phyloP scores from a whole-genome alignment of 2,329 filamentous ascomycete species.

The Metarhizium anisopliae region DNA sequence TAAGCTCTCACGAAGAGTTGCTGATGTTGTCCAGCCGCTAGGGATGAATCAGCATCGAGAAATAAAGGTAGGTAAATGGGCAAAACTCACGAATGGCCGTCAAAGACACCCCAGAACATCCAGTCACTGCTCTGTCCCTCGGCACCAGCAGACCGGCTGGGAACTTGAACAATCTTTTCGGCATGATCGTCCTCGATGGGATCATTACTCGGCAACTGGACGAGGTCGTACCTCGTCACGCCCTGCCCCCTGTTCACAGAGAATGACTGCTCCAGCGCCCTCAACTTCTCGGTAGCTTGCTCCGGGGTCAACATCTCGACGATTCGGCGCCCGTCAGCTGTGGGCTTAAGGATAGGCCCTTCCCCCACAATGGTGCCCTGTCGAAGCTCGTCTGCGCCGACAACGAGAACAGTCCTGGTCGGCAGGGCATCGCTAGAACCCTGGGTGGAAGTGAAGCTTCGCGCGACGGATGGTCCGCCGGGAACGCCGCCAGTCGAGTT shows the following conservation, averaged over 20 bases:
- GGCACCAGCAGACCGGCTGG: constrained; percentile 39
- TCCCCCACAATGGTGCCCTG: constrained; percentile 80
- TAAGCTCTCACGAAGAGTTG: constrained; percentile 83
- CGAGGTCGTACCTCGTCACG: constrained; percentile 88
- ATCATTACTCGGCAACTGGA: constrained; percentile 91
- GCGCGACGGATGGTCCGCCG: constrained; percentile 24
- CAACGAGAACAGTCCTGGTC: constrained; percentile 66
- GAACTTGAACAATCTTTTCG: constrained; percentile 93
- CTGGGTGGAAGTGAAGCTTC: constrained; percentile 33
- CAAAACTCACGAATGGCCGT: constrained; percentile 74
- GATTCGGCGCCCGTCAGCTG: constrained; percentile 73
- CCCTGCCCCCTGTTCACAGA: constrained; percentile 81
- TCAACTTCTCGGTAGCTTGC: constrained; percentile 81
- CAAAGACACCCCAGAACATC: constrained; percentile 99
- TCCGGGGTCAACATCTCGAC: constrained; percentile 95
- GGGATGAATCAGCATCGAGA: constrained; percentile 9
- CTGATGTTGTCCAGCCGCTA: constrained; percentile 96
- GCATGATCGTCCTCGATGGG: constrained; percentile 98
- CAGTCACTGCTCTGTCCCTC: constrained; percentile 58
- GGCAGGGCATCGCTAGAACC: constrained; percentile 30
- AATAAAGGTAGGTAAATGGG: background rate
- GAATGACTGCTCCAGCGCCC: constrained; percentile 86
- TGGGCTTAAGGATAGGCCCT: constrained; percentile 79
- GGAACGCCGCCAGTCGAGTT: constrained; percentile 29
- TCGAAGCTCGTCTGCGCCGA: constrained; percentile 84